Evolutionary conservation across 129 eudicot species (phyloP), one percentile per base, ranked within the genome.

Genomic region (Lactuca saligna): DNA sequence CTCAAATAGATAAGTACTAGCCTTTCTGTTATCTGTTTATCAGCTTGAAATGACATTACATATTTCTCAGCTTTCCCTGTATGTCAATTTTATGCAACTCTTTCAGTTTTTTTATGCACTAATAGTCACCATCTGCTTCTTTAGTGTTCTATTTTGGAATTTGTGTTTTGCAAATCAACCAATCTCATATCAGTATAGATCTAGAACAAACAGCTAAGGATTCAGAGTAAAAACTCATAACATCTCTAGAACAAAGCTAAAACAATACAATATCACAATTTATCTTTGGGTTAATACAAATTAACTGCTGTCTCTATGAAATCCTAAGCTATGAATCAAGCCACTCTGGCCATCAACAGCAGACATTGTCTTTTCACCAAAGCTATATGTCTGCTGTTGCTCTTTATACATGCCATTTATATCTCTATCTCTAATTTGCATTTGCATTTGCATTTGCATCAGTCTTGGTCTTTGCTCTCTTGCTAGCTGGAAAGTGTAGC

Each of bases 401-500:
- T 33, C 39, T 71, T 66, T 70, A 38, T 46, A 46, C 51, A 46
- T 14, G 25, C 63, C 55, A 46, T 51, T 20, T 63, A 39, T n/a
- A 48, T 59, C 68, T 62, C 16, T 46, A 54, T 54, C 63, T 31
- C 49, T 42, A 46, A 46, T 46, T 46, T 46, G 51, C 51, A 46
- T 46, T 25, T 25, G 25, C 25, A 20, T 20, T 20, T 20, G 29
- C 29, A 25, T 61, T 76, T 65, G 60, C 86, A 68, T 81, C 78
- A 6, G 61, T 49, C 70, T 70, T 86, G 37, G 78, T 78, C 75
- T 81, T 82, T 46, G 78, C 37, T 71, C 65, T 81, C 34, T 65
- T 81, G 83, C 96, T 89, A 50, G 88, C 86, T 25, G 96, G 94
- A 68, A 89, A 86, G 66, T 89, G 96, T 65, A 89, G 77, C 37